These are phyloP conservation scores for Hysterium pulicare DNA, from an alignment of 2,329 filamentous ascomycete species.

Conservation along the genomic window DNA sequence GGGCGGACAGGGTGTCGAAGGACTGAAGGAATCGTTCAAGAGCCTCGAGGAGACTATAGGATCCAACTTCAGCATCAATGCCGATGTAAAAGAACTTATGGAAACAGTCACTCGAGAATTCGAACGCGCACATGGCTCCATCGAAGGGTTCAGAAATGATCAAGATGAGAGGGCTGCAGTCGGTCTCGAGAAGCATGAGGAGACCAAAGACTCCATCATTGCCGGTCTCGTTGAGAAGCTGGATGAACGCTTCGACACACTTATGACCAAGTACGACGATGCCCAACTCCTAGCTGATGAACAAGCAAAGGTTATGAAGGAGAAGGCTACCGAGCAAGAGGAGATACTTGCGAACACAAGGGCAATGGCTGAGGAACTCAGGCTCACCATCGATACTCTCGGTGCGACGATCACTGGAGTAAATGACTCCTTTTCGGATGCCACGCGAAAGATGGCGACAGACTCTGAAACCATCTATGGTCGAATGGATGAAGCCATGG, in stretches of 20 bases:
- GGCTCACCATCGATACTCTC: constrained; percentile 79
- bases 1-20: constrained; percentile 63
- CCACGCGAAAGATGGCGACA: constrained; percentile 80
- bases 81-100: constrained; percentile 58
- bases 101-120: constrained; percentile 81
- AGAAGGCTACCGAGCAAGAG: constrained; percentile 68
- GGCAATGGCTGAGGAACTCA: constrained; percentile 80
- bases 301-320: constrained; percentile 68
- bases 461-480: constrained; percentile 84
- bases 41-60: constrained; percentile 66
- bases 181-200: constrained; percentile 57
- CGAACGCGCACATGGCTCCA: constrained; percentile 76
- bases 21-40: constrained; percentile 59
- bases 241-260: constrained; percentile 75
- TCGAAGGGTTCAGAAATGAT: constrained; percentile 78
- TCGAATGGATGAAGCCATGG: constrained; percentile 74
- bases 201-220: constrained; percentile 54
- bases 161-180: constrained; percentile 59
- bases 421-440: constrained; percentile 66
- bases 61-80: constrained; percentile 40
- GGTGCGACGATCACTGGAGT: constrained; percentile 57
- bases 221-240: constrained; percentile 55
- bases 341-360: constrained; percentile 73
- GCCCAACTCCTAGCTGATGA: constrained; percentile 72
- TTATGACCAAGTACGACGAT: constrained; percentile 86